A percentile compares a stretch with the other conserved stretches of the same genome.
Conservation (phyloP, 257 asterid genomes). For the Anisodus acutangulus region DNA sequence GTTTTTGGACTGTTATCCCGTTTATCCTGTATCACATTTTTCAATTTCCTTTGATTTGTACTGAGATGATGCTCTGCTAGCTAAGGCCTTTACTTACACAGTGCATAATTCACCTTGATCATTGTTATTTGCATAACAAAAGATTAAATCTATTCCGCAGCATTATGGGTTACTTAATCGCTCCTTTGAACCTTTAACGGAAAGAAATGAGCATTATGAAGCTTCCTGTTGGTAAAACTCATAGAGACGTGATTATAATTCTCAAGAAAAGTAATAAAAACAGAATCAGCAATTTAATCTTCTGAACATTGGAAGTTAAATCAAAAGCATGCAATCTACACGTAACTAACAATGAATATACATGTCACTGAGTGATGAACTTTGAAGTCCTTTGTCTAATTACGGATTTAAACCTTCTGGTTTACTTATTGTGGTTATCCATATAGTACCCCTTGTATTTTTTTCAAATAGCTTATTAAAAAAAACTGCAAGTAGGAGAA, state of each 20-base stretch:
- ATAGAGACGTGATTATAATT: background rate
- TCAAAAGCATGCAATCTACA: background rate
- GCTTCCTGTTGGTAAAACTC: background rate
- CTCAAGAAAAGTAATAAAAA: background rate
- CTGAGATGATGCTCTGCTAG: background rate
- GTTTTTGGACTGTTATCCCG: background rate
- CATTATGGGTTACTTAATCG: conserved; percentile 14
- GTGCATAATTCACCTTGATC: conserved; percentile 6
- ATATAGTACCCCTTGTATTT: background rate
- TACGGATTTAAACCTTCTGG: background rate
- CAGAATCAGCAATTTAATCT: background rate
- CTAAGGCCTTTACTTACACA: background rate
- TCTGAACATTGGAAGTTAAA: background rate
- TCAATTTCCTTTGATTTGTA: conserved; percentile 20
- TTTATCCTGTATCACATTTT: conserved; percentile 6
- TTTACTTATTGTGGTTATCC: background rate
- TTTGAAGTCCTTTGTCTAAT: background rate
- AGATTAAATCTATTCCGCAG: conserved; percentile 13
- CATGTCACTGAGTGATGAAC: conserved; percentile 1
- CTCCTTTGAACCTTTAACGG: conserved; percentile 3
- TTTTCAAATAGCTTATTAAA: background rate
- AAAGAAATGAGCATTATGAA: conserved; percentile 18
- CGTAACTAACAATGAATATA: background rate
- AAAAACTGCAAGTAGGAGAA: background rate
- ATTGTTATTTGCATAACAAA: conserved; percentile 21